Evolutionary conservation across 148 eudicot genomes (phyloP).

Genomic region (Dianthus caryophyllus): DNA sequence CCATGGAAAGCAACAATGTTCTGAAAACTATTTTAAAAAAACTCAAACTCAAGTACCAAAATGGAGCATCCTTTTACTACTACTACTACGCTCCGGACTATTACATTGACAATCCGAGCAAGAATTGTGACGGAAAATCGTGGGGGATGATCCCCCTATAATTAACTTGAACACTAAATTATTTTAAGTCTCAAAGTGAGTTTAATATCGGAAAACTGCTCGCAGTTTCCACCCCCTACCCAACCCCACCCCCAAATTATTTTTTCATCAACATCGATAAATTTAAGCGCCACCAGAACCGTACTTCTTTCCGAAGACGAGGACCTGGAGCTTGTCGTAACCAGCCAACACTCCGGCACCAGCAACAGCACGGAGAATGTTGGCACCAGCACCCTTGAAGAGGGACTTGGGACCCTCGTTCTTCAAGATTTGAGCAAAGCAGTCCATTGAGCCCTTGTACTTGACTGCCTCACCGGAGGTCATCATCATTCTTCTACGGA

Average conservation of each 20-base stretch:
- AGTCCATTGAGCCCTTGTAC: constrained; percentile 68
- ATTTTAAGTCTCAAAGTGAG: constrained; percentile 19
- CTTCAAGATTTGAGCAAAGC: constrained; percentile 61
- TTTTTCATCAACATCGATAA: constrained; percentile 48
- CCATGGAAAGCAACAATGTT: constrained; percentile 22
- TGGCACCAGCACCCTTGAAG: constrained; percentile 93
- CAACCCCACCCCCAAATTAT: constrained; percentile 18
- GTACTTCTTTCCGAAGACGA: constrained; percentile 70
- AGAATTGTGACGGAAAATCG: constrained; percentile 26
- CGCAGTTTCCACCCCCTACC: background rate
- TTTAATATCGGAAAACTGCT: constrained; percentile 17
- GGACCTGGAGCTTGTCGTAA: constrained; percentile 77
- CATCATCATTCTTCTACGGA: constrained; percentile 88
- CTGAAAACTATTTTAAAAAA: constrained; percentile 11
- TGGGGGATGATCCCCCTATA: constrained; percentile 30
- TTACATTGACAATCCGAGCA: constrained; percentile 19
- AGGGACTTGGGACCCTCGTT: constrained; percentile 72
- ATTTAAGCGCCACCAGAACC: constrained; percentile 64
- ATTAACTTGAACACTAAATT: constrained; percentile 22
- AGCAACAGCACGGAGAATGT: constrained; percentile 78
- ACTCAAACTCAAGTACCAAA: constrained; percentile 16
- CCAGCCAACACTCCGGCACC: constrained; percentile 91
- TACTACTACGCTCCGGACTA: constrained; percentile 3
- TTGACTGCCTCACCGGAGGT: constrained; percentile 80
- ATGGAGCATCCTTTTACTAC: background rate